Conservation (phyloP, 2,329 filamentous ascomycete genomes). For the Diplodia intermedia region DNA sequence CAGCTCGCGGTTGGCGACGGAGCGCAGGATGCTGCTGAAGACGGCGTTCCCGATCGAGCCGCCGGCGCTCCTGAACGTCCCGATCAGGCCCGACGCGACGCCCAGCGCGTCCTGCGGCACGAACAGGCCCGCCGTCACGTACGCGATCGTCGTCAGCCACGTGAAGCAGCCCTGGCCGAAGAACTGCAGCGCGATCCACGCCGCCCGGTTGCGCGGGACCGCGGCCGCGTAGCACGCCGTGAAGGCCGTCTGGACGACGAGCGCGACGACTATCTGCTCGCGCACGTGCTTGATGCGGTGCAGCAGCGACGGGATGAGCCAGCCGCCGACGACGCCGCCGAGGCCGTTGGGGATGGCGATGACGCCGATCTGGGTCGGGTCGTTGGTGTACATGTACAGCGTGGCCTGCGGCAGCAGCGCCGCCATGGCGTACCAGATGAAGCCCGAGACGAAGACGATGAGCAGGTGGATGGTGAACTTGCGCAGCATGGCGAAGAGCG, state of each 20-base stretch:
- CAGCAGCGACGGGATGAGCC: conserved; percentile 36
- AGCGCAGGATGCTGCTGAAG: conserved; percentile 37
- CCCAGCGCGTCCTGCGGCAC: conserved; percentile 38
- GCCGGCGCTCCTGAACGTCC: conserved; percentile 38
- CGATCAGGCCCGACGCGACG: conserved; percentile 38
- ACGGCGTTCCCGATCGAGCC: conserved; percentile 38
- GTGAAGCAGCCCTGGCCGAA: conserved; percentile 38
- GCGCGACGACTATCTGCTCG: conserved; percentile 37
- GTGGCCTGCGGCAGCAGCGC: conserved; percentile 38
- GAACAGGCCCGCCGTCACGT: conserved; percentile 37
- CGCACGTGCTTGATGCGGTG: conserved; percentile 38
- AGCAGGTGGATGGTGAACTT: conserved; percentile 42
- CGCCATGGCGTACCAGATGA: conserved; percentile 42
- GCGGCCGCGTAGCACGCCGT: conserved; percentile 38
- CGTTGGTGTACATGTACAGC: conserved; percentile 37
- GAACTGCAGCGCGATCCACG: conserved; percentile 39
- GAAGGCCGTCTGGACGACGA: conserved; percentile 39
- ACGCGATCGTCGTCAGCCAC: conserved; percentile 38
- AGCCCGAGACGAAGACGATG: conserved; percentile 41
- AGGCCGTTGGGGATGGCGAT: conserved; percentile 38
- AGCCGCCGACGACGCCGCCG: conserved; percentile 36
- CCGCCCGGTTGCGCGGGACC: conserved; percentile 36
- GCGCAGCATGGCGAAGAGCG: conserved; percentile 40
- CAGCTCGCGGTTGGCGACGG: conserved; percentile 41
- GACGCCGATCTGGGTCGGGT: conserved; percentile 38